Evolutionary conservation across 495 filamentous ascomycete species (phyloP).

Genomic region (Astrocystis sublimbata): DNA sequence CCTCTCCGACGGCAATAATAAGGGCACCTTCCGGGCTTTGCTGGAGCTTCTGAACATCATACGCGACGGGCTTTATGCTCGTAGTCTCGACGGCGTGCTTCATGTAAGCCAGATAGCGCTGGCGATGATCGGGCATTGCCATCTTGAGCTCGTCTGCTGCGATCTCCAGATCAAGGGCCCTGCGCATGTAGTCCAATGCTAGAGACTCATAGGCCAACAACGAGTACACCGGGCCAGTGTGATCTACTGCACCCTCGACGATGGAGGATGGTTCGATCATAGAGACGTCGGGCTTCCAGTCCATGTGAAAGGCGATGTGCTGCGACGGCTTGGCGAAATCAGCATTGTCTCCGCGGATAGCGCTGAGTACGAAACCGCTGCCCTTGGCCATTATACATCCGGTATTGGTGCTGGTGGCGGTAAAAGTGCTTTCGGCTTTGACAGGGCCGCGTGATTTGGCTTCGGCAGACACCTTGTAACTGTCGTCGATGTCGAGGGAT

Average conservation of each 20-base stretch:
- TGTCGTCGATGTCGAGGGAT: neutral
- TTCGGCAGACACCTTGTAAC: slow-evolving; percentile 14
- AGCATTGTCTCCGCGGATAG: neutral
- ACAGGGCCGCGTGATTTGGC: neutral
- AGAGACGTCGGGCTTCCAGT: slow-evolving; percentile 12
- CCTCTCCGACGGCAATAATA: slow-evolving; percentile 33
- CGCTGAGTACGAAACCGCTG: slow-evolving; percentile 2
- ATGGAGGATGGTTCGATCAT: neutral
- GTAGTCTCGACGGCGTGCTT: slow-evolving; percentile 7
- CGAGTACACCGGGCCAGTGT: neutral
- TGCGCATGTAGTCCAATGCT: slow-evolving; percentile 13
- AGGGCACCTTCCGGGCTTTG: slow-evolving; percentile 13
- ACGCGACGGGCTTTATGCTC: neutral
- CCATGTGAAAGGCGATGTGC: slow-evolving; percentile 10
- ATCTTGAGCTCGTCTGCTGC: neutral
- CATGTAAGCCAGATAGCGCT: slow-evolving; percentile 11
- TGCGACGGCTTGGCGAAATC: neutral
- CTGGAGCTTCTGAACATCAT: slow-evolving; percentile 14
- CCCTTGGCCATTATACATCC: slow-evolving; percentile 11
- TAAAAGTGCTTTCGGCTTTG: slow-evolving; percentile 7
- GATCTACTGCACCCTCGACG: neutral
- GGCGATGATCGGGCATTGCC: slow-evolving; percentile 13
- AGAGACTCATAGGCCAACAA: slow-evolving; percentile 13
- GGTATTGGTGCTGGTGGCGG: neutral
- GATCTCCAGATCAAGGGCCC: slow-evolving; percentile 4